Conservation (phyloP, 2,329 filamentous ascomycete species). For the Aureobasidium musti region DNA sequence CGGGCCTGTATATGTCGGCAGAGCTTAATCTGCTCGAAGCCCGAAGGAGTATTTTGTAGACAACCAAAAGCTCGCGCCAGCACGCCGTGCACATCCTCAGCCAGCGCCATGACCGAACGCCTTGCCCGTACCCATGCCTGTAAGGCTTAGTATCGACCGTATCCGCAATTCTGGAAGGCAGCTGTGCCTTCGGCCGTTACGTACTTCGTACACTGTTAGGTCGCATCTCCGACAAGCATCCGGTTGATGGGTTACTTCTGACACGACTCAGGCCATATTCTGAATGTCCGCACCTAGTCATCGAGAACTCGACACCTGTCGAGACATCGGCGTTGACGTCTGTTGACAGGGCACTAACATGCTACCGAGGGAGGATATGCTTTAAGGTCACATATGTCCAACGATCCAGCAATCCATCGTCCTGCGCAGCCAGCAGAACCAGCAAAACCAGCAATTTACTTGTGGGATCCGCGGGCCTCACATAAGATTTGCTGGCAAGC, state of each 20-base stretch:
- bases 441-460: background rate
- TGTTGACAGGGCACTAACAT: background rate
- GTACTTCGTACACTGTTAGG: background rate
- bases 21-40: background rate
- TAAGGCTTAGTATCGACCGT: constrained; percentile 12
- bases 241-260: background rate
- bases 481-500: background rate
- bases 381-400: background rate
- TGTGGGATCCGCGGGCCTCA: background rate
- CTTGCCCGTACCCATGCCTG: constrained; percentile 1
- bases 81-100: background rate
- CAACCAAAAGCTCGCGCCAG: background rate
- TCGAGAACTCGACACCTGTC: background rate
- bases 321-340: no score
- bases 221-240: background rate
- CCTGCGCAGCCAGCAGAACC: background rate
- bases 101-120: background rate
- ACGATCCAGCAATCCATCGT: background rate
- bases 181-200: background rate
- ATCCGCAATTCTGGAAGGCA: constrained; percentile 12
- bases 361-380: background rate
- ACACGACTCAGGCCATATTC: constrained; percentile 7
- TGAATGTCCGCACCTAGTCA: constrained; percentile 1
- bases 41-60: background rate
- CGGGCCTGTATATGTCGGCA: constrained; percentile 7